Base-by-base conservation (phyloP, 257 asterid species). In the Nicotiana obtusifolia region DNA sequence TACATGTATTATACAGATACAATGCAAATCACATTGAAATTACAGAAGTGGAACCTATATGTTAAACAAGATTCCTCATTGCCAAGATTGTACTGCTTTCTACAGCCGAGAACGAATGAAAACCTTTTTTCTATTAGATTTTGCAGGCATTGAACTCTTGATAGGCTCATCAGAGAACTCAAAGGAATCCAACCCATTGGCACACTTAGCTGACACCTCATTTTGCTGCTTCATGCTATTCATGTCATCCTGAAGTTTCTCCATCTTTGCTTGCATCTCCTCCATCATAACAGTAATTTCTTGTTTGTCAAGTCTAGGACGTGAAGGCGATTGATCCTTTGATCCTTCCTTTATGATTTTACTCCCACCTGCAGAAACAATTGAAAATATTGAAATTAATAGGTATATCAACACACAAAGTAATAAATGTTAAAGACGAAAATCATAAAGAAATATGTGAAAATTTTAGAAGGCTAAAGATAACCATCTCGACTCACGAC, bases 21-120 rank as follows among this genome's bases (percentile, higher is more conserved):
- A 28, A 68, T 28, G 57, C 26, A 31, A 68, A 56, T 10, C 83
- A 81, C 31, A 81, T 37, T 31, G 16, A 68, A 10, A 81, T 17
- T 35, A 19, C 33, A 67, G 26, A 26, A 65, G 56, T 67, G 68
- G 20, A 64, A 35, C 28, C 57, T 19, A 69, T 37, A 69, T 69
- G 77, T 37, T 53, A 37, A 26, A 15, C 20, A 65, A 30, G 61
- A 59, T 15, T 15, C 13, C 26, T 35, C 52, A 75, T 26, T 37
- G 41, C n/a, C 80, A 60, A 15, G 22, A 4, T 10, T 81, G 13
- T 44, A 3, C 64, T 54, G 69, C 15, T n/a, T 59, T 83, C 82
- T 85, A 91, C 64, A 92, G 89, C 56, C 97, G 89, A 4, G 97
- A 92, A 31, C 94, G 97, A 33, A 92, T 92, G 81, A 91, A 91